Conservation (phyloP, 225 moss, liverwort and hornwort genomes). For the Sphagnum tenellum region DNA sequence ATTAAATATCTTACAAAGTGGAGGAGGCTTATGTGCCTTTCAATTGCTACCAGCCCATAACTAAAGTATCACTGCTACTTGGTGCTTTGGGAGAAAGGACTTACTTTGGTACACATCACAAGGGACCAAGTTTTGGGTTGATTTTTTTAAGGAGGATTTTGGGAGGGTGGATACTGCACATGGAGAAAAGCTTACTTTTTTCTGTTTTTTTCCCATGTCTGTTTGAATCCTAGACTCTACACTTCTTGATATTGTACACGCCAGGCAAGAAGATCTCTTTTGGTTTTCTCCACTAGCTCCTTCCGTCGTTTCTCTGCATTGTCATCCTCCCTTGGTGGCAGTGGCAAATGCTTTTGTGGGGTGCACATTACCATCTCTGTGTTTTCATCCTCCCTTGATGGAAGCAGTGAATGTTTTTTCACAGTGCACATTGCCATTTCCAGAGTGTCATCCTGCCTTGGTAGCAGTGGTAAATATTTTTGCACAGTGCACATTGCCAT, state of each 20-base stretch:
- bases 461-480: not conserved
- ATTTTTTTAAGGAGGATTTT: no score
- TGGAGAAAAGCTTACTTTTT: no score
- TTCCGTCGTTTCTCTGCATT: constrained; percentile 27
- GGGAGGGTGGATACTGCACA: no score
- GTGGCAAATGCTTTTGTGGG: not conserved
- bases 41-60: no score
- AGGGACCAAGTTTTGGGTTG: no score
- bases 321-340: constrained; percentile 6
- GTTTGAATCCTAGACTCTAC: constrained; percentile 11
- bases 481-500: not conserved
- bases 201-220: constrained; percentile 5
- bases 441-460: constrained; percentile 19
- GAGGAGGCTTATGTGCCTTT: no score
- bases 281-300: constrained; percentile 41
- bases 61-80: no score
- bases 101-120: no score
- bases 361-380: constrained; percentile 22
- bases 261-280: constrained; percentile 46
- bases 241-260: constrained; percentile 51
- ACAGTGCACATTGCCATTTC: constrained; percentile 18
- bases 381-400: constrained; percentile 9
- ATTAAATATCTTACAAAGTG: no score
- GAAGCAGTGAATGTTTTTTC: not conserved
- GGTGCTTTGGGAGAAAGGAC: no score